Conservation (phyloP, 306 rosid species). For the Comarum palustre region DNA sequence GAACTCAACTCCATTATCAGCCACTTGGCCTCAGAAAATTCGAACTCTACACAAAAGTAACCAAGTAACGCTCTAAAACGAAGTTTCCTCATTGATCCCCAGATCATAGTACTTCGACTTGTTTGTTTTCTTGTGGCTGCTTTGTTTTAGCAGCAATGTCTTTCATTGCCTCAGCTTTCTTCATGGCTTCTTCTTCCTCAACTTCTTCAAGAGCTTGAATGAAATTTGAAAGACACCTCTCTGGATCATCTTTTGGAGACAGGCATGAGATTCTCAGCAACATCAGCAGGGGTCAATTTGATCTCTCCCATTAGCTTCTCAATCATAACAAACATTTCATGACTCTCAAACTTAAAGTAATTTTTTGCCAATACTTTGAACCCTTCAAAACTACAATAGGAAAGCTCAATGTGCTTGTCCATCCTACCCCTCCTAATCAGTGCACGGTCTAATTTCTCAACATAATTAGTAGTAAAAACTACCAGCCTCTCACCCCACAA, state of each 20-base stretch:
- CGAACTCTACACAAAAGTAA: neutral
- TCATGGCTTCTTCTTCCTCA: conserved; percentile 31
- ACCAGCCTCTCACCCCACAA: conserved; percentile 79
- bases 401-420: conserved; percentile 81
- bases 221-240: conserved; percentile 54
- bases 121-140: conserved; percentile 4
- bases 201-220: conserved; percentile 51
- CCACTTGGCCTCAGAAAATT: conserved; percentile 6
- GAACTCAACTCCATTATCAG: conserved; percentile 8
- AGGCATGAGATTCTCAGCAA: conserved; percentile 88
- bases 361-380: conserved; percentile 72
- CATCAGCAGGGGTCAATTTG: conserved; percentile 39
- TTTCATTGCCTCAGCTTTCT: conserved; percentile 30
- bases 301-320: conserved; percentile 12
- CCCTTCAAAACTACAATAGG: conserved; percentile 68
- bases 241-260: conserved; percentile 56
- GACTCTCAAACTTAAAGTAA: conserved; percentile 53
- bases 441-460: conserved; percentile 86
- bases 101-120: neutral
- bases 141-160: conserved; percentile 26
- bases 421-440: conserved; percentile 79
- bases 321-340: conserved; percentile 48
- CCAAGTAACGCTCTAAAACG: neutral
- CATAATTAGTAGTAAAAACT: conserved; percentile 78
- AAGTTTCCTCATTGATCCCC: neutral